These are phyloP conservation scores for Pyrus communis DNA, from an alignment of 306 rosid genomes.

Conservation along the genomic window DNA sequence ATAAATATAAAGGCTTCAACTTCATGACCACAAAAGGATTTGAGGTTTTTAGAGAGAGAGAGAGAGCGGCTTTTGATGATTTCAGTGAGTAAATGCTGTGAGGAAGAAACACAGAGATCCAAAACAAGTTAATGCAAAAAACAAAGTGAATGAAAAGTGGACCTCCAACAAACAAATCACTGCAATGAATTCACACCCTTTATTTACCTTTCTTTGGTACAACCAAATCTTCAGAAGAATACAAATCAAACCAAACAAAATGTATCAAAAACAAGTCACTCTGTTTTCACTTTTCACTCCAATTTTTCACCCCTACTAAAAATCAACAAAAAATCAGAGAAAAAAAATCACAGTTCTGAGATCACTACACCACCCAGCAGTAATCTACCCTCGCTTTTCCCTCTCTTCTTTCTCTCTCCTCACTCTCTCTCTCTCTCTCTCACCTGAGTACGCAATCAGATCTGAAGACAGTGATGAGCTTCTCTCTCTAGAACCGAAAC, in stretches of 20 bases:
- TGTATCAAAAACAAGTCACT: not conserved
- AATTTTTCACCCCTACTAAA: not conserved
- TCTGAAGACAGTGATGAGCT: not conserved
- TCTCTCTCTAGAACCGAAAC: not conserved
- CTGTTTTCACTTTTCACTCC: not conserved
- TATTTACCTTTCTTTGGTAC: not conserved
- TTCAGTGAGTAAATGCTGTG: conserved; percentile 20
- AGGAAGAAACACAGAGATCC: conserved; percentile 7
- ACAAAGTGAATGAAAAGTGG: not conserved
- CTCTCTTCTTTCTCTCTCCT: not conserved
- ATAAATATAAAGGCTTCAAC: not conserved
- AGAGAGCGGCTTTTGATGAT: not conserved
- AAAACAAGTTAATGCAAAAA: conserved; percentile 3
- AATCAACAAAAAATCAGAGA: not conserved
- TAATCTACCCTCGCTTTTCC: not conserved
- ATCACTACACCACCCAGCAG: too few relatives aligned
- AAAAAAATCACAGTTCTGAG: not conserved
- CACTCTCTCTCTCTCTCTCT: not conserved
- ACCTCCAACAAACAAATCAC: not conserved
- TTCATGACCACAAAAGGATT: not conserved
- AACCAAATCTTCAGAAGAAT: not conserved
- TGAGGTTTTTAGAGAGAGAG: not conserved
- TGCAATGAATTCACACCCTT: conserved; percentile 9
- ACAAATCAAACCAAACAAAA: not conserved
- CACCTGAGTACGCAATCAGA: not conserved